A percentile compares a stretch with the other conserved stretches of the same genome.
Evolutionary conservation across 345 rosid genomes (phyloP).

Genomic region (Sisymbrium irio): DNA sequence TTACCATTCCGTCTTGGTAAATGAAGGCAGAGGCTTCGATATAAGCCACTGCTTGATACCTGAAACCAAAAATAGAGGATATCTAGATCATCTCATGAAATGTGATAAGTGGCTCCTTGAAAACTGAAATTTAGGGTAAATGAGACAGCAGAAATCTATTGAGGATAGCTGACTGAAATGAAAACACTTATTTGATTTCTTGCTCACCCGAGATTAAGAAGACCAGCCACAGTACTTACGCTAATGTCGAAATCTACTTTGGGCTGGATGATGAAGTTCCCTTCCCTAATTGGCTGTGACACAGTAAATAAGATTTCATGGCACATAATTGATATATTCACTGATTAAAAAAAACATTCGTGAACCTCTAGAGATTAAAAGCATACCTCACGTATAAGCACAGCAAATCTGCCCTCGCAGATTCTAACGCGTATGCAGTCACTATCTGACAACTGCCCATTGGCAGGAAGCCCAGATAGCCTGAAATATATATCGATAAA

Average conservation of each 20-base stretch:
- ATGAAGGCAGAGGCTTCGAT: constrained; percentile 95
- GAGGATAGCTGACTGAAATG: background rate
- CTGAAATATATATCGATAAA: constrained; percentile 84
- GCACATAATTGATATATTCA: constrained; percentile 10
- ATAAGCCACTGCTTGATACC: constrained; percentile 96
- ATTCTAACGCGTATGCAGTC: constrained; percentile 98
- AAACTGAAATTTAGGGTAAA: background rate
- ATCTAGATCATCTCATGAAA: background rate
- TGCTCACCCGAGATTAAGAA: constrained; percentile 96
- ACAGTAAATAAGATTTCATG: background rate
- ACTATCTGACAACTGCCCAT: constrained; percentile 82
- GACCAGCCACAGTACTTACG: constrained; percentile 95
- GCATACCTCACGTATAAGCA: constrained; percentile 94
- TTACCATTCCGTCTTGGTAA: constrained; percentile 95
- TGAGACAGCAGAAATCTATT: background rate
- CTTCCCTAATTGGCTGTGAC: constrained; percentile 93
- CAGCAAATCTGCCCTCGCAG: constrained; percentile 97
- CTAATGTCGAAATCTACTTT: constrained; percentile 99
- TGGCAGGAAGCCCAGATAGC: constrained; percentile 83
- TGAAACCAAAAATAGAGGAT: constrained; percentile 34
- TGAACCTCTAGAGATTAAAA: background rate
- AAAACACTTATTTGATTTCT: background rate
- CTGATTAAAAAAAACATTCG: background rate
- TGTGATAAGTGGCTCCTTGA: background rate
- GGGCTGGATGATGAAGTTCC: constrained; percentile 97